Percentiles rank a stretch among this genome's conserved stretches.
phyloP scores from a whole-genome alignment of 192 early-diverging fungal genomes.

The Backusella morwellensis region DNA sequence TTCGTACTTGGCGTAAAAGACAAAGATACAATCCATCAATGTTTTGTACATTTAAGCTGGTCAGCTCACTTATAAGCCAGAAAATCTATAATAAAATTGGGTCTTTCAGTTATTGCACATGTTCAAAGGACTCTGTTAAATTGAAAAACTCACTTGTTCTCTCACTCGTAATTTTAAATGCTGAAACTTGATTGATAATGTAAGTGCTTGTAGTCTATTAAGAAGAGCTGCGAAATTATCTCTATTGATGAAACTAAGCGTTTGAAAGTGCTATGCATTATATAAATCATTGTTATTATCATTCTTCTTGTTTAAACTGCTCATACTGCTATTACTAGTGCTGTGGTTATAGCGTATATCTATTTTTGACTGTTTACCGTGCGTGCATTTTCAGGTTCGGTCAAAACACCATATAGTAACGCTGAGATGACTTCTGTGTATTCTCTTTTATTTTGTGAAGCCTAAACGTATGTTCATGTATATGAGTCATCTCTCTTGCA shows the following conservation, averaged over 20 bases:
- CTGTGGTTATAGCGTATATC: background rate
- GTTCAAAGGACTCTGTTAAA: too few species aligned
- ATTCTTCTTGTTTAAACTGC: background rate
- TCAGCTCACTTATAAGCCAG: slow-evolving; percentile 61
- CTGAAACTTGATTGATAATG: slow-evolving; percentile 34
- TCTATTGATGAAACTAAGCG: slow-evolving; percentile 60
- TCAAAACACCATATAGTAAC: slow-evolving; percentile 59
- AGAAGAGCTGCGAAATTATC: slow-evolving; percentile 54
- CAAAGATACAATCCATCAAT: slow-evolving; percentile 52
- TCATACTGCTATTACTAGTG: background rate
- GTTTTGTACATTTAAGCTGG: slow-evolving; percentile 41
- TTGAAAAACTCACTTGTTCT: slow-evolving; percentile 31
- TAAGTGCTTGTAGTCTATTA: slow-evolving; percentile 36
- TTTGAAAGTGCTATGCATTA: slow-evolving; percentile 49
- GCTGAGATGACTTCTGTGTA: slow-evolving; percentile 43
- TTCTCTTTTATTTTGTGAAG: slow-evolving; percentile 19
- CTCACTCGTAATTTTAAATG: slow-evolving; percentile 36
- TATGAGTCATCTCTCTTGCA: background rate
- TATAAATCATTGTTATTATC: background rate
- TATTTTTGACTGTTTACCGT: slow-evolving; percentile 26
- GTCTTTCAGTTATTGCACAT: too few species aligned
- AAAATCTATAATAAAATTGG: slow-evolving; percentile 39
- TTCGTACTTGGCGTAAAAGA: slow-evolving; percentile 58
- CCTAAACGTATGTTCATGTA: background rate
- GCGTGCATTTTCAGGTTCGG: slow-evolving; percentile 35